phyloP scores from a whole-genome alignment of 2,329 filamentous ascomycete genomes.

The Trichoderma atrobrunneum region DNA sequence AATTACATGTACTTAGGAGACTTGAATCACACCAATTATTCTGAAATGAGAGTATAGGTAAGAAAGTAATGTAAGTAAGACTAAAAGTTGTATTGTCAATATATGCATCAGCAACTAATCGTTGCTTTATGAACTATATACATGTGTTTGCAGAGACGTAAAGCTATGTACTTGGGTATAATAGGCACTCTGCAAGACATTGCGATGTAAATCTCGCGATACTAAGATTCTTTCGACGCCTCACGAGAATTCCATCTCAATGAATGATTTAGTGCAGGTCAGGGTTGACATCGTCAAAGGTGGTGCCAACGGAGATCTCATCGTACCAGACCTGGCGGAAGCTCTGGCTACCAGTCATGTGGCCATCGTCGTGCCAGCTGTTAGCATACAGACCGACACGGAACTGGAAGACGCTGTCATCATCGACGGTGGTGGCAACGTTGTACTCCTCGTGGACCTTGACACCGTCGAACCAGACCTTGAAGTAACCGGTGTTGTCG shows the following conservation, averaged over 20 bases:
- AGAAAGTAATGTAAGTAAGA: background rate
- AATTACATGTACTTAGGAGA: background rate
- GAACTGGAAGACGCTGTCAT: constrained; percentile 44
- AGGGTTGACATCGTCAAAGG: constrained; percentile 30
- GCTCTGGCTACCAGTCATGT: constrained; percentile 40
- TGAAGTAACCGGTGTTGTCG: constrained; percentile 43
- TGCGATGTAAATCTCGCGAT: background rate
- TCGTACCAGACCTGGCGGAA: constrained; percentile 51
- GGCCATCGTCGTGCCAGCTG: constrained; percentile 44
- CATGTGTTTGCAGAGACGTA: background rate
- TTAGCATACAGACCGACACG: constrained; percentile 50
- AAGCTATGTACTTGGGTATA: background rate
- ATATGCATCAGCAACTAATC: background rate
- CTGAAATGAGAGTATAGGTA: background rate
- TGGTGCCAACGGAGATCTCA: constrained; percentile 44
- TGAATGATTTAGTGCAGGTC: constrained; percentile 8
- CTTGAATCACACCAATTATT: background rate
- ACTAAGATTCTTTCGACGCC: background rate
- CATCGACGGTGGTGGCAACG: constrained; percentile 45
- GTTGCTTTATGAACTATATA: background rate
- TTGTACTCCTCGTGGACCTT: constrained; percentile 41
- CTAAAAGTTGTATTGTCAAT: background rate
- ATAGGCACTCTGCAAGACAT: background rate
- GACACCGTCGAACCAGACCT: constrained; percentile 46
- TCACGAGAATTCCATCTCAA: background rate